Evolutionary conservation across 2,329 filamentous ascomycete genomes (phyloP).

Genomic region (Paecilomyces variotii): DNA sequence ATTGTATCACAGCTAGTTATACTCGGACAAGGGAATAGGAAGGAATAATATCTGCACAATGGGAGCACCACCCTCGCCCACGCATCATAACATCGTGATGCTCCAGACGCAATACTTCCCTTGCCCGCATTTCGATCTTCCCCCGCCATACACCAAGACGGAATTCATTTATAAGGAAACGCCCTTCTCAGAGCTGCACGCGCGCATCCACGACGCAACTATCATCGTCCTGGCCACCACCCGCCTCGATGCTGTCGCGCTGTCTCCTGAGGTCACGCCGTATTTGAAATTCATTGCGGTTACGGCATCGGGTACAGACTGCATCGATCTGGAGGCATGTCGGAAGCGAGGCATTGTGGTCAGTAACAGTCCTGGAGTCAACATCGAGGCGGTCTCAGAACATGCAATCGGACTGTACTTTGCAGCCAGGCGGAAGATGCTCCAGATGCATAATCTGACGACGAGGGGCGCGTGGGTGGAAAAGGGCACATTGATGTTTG

Average conservation of each 20-base stretch:
- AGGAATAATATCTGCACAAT: constrained; percentile 1
- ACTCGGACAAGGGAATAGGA: background rate
- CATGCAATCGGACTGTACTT: constrained; percentile 46
- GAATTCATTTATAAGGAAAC: constrained; percentile 27
- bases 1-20: background rate
- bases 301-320: constrained; percentile 41
- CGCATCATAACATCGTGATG: constrained; percentile 40
- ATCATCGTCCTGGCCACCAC: constrained; percentile 37
- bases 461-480: constrained; percentile 34
- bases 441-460: constrained; percentile 28
- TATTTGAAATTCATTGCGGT: constrained; percentile 38
- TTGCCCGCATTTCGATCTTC: constrained; percentile 32
- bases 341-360: constrained; percentile 37
- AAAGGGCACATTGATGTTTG: constrained; percentile 28
- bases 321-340: constrained; percentile 39
- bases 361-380: constrained; percentile 40
- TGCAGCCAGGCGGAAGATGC: constrained; percentile 35
- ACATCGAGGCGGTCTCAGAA: constrained; percentile 42
- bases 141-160: constrained; percentile 32
- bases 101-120: constrained; percentile 40
- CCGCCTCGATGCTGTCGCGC: constrained; percentile 21
- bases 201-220: constrained; percentile 39
- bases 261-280: constrained; percentile 38
- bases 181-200: constrained; percentile 26
- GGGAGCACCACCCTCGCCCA: constrained; percentile 12